These are phyloP conservation scores for Alternaria sp. DNA, from an alignment of 2,329 filamentous ascomycete species.

Conservation along the genomic window DNA sequence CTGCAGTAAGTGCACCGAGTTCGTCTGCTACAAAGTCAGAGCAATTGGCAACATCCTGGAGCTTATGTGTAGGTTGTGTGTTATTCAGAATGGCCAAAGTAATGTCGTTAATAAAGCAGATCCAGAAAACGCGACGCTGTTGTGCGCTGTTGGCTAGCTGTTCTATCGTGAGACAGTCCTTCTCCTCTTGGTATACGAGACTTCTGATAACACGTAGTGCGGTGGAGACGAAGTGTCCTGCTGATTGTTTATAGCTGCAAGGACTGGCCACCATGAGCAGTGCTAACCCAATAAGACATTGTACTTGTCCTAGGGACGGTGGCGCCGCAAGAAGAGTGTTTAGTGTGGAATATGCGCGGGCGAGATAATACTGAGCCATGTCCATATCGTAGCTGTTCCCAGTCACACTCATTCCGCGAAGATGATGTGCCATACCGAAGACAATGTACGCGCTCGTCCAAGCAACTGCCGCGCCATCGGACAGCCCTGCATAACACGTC, in stretches of 20 bases:
- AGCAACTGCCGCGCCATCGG: slow-evolving; percentile 33
- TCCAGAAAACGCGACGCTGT: slow-evolving; percentile 36
- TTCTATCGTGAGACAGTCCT: neutral
- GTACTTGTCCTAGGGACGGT: slow-evolving; percentile 32
- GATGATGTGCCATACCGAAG: slow-evolving; percentile 37
- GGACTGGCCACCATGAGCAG: slow-evolving; percentile 27
- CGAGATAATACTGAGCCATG: slow-evolving; percentile 34
- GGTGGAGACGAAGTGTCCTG: slow-evolving; percentile 32
- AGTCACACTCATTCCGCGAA: slow-evolving; percentile 34
- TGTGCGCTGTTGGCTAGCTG: slow-evolving; percentile 26
- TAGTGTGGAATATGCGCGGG: slow-evolving; percentile 22
- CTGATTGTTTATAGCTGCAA: slow-evolving; percentile 10
- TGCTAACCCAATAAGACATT: slow-evolving; percentile 34
- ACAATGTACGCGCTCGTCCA: slow-evolving; percentile 37
- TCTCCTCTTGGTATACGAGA: slow-evolving; percentile 30
- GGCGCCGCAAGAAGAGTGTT: slow-evolving; percentile 27
- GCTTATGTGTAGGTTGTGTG: slow-evolving; percentile 27
- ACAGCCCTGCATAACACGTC: slow-evolving; percentile 32
- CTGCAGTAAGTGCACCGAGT: slow-evolving; percentile 29
- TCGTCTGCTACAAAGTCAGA: slow-evolving; percentile 21
- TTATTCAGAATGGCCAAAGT: slow-evolving; percentile 28
- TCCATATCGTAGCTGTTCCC: slow-evolving; percentile 30
- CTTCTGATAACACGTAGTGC: slow-evolving; percentile 34
- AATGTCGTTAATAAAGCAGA: slow-evolving; percentile 33
- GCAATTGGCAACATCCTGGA: slow-evolving; percentile 26